Evolutionary conservation across 345 rosid species (phyloP).

Genomic region (Aurinia saxatilis): DNA sequence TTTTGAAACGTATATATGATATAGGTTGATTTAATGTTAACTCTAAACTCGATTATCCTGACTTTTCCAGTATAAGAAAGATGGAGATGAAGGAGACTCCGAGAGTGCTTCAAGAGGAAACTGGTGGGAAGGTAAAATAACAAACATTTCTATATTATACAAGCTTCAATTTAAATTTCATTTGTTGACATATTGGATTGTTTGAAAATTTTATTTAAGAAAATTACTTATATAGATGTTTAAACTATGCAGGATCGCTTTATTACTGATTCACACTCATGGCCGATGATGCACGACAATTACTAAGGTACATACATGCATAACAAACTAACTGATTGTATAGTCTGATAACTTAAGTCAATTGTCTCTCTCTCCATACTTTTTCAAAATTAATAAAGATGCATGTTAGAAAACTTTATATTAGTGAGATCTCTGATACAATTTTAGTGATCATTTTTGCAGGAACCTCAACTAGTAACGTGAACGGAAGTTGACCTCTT

Average conservation of each 20-base stretch:
- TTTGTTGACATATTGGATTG: not conserved
- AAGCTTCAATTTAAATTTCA: no score
- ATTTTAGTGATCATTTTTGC: constrained; percentile 6
- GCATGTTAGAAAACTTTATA: no score
- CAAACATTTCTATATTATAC: not conserved
- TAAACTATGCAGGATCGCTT: constrained; percentile 41
- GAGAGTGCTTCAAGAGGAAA: constrained; percentile 75
- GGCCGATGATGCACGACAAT: constrained; percentile 2
- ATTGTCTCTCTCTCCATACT: no score
- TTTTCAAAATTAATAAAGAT: no score
- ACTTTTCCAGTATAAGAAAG: constrained; percentile 48
- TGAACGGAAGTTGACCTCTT: constrained; percentile 1
- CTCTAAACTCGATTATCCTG: not conserved
- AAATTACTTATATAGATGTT: not conserved
- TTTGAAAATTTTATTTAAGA: not conserved
- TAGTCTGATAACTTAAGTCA: no score
- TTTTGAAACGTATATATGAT: not conserved
- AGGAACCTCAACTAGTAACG: constrained; percentile 4
- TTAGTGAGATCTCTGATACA: not conserved
- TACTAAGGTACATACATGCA: constrained; percentile 2
- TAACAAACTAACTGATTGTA: no score
- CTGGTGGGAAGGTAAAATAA: constrained; percentile 86
- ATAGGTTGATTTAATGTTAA: not conserved
- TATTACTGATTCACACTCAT: constrained; percentile 34
- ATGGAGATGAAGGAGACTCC: constrained; percentile 43